Conservation (phyloP, 176 grass and related monocot genomes). For the Tillandsia fasciculata region DNA sequence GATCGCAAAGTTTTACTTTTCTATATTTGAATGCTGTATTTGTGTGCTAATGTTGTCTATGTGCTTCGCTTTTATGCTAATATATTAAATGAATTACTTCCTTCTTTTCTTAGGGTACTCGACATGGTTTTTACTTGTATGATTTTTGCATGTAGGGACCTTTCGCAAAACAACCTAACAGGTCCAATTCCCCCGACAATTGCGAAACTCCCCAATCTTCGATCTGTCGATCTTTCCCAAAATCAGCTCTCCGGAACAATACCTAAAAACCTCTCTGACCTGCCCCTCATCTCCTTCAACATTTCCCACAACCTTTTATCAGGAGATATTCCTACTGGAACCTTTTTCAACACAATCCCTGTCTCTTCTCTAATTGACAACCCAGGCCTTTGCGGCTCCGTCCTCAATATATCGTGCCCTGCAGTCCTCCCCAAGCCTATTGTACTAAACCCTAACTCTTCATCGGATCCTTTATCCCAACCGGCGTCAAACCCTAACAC, state of each 20-base stretch:
- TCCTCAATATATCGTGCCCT: conserved; percentile 71
- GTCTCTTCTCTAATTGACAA: conserved; percentile 68
- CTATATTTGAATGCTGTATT: no score
- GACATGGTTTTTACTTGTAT: conserved; percentile 19
- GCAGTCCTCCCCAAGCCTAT: conserved; percentile 86
- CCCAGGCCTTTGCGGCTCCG: conserved; percentile 74
- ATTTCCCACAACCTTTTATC: conserved; percentile 82
- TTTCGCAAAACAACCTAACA: conserved; percentile 76
- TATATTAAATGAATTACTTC: not conserved
- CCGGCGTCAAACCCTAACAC: conserved; percentile 16
- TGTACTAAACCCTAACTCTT: conserved; percentile 74
- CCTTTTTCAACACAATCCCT: conserved; percentile 82
- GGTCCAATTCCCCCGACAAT: conserved; percentile 64
- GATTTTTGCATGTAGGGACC: conserved; percentile 58
- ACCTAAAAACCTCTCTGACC: conserved; percentile 74
- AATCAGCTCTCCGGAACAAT: conserved; percentile 68
- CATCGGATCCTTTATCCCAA: conserved; percentile 29
- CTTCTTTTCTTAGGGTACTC: not conserved
- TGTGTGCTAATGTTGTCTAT: not conserved
- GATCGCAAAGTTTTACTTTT: no score
- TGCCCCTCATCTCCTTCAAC: conserved; percentile 63
- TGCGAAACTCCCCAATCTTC: conserved; percentile 54
- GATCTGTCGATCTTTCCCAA: conserved; percentile 54
- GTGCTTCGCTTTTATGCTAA: conserved; percentile 1
- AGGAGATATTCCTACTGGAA: conserved; percentile 83